Percentiles rank a stretch among this genome's conserved stretches.
phyloP scores from a whole-genome alignment of 108 stramenopile genomes.

The Fragilaria crotonensis region DNA sequence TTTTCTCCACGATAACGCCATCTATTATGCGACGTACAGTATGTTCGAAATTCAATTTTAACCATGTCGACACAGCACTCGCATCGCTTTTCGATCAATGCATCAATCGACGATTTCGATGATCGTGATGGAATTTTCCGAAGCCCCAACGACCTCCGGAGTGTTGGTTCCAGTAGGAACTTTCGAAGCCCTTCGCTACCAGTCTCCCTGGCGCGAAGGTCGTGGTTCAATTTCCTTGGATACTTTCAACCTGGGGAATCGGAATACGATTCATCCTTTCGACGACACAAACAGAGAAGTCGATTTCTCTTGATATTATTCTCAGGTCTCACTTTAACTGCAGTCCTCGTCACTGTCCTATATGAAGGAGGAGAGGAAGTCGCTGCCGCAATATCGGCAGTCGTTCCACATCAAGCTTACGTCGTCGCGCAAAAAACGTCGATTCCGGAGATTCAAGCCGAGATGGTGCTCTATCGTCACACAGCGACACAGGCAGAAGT shows the following conservation, averaged over 20 bases:
- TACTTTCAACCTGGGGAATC: neutral
- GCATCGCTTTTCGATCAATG: too few relatives aligned
- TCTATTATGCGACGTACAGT: too few relatives aligned
- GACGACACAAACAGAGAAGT: neutral
- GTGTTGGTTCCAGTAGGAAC: neutral
- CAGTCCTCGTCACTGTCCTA: neutral
- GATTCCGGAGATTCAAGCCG: slow-evolving; percentile 3
- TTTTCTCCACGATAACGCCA: too few relatives aligned
- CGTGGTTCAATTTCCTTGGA: neutral
- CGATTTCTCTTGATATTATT: neutral
- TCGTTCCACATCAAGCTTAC: neutral
- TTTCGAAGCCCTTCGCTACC: neutral
- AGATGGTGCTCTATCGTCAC: slow-evolving; percentile 53
- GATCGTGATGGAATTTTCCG: neutral
- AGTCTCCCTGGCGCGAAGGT: neutral
- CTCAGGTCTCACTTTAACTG: neutral
- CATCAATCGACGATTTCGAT: neutral
- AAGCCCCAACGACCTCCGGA: neutral
- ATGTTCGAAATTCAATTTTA: too few relatives aligned
- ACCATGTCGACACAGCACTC: too few relatives aligned
- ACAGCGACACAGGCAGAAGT: slow-evolving; percentile 62
- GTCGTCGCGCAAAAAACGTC: neutral
- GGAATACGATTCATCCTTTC: neutral
- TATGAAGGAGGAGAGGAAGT: neutral
- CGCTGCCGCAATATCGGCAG: neutral